Conservation (phyloP, 208 protist species). For the Acanthamoeba sp. region DNA sequence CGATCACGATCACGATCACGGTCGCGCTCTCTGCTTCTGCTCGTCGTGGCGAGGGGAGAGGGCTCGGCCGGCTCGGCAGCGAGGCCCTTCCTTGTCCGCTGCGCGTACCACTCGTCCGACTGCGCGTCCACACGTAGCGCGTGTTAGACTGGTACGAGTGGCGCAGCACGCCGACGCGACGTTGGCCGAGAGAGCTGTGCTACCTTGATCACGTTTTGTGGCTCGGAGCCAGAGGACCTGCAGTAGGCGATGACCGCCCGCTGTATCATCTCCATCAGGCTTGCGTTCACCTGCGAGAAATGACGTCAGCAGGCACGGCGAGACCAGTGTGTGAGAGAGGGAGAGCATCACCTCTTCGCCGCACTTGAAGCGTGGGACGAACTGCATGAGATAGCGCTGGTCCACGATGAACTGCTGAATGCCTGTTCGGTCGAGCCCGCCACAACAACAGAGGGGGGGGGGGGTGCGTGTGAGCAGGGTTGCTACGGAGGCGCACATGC, state of each 20-base stretch:
- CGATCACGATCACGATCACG: background rate
- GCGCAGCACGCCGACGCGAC: no score
- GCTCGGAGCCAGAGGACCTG: background rate
- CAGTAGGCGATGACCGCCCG: background rate
- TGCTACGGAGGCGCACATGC: no score
- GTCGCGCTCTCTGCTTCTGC: background rate
- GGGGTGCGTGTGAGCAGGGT: no score
- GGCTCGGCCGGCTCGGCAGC: background rate
- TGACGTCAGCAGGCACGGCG: no score
- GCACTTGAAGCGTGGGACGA: background rate
- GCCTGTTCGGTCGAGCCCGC: background rate
- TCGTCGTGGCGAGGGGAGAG: background rate
- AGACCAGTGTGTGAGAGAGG: no score
- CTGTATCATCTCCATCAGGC: constrained; percentile 15
- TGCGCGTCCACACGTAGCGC: background rate
- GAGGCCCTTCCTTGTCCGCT: background rate
- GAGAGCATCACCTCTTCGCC: background rate
- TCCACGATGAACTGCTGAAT: background rate
- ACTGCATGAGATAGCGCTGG: constrained; percentile 10
- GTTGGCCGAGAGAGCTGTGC: no score
- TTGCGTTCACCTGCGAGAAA: background rate
- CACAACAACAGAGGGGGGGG: background rate
- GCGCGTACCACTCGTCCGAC: constrained; percentile 8
- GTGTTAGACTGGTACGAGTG: no score
- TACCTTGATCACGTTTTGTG: background rate